A percentile compares a stretch with the other conserved stretches of the same genome.
Evolutionary conservation across 2,329 filamentous ascomycete genomes (phyloP).

Genomic region (Aspergillus texensis): DNA sequence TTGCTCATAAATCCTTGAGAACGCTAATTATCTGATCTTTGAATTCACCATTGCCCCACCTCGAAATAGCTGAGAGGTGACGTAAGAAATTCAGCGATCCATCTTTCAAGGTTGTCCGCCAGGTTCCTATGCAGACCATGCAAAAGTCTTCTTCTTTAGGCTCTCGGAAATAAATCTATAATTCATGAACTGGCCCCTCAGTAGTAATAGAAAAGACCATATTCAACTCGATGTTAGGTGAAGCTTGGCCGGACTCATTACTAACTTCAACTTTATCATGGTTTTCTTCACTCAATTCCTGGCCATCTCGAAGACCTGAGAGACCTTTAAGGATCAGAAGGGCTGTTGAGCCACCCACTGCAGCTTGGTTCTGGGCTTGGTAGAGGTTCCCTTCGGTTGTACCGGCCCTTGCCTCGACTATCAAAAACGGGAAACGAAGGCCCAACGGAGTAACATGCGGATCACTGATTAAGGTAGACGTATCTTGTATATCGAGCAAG

Average conservation of each 20-base stretch:
- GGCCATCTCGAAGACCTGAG: not conserved
- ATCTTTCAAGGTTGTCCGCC: no score
- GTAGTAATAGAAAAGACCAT: slow-evolving; percentile 10
- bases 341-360: slow-evolving; percentile 6
- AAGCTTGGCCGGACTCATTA: not conserved
- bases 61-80: no score
- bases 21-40: no score
- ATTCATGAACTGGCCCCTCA: slow-evolving; percentile 5
- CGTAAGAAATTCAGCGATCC: no score
- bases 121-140: no score
- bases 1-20: no score
- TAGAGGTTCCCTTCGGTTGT: slow-evolving; percentile 9
- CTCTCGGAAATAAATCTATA: slow-evolving; percentile 5
- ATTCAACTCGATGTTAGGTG: not conserved
- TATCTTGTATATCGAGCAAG: slow-evolving; percentile 53
- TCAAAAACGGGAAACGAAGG: slow-evolving; percentile 12
- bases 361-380: slow-evolving; percentile 11
- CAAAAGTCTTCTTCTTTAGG: no score
- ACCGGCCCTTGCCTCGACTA: slow-evolving; percentile 9
- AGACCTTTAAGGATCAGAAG: slow-evolving; percentile 5
- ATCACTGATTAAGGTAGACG: slow-evolving; percentile 6
- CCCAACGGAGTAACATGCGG: not conserved
- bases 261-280: not conserved
- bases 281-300: not conserved
- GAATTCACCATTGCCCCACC: no score